A percentile compares a stretch with the other conserved stretches of the same genome.
phyloP scores from a whole-genome alignment of 169 alveolate genomes.

The Cystoisospora suis region DNA sequence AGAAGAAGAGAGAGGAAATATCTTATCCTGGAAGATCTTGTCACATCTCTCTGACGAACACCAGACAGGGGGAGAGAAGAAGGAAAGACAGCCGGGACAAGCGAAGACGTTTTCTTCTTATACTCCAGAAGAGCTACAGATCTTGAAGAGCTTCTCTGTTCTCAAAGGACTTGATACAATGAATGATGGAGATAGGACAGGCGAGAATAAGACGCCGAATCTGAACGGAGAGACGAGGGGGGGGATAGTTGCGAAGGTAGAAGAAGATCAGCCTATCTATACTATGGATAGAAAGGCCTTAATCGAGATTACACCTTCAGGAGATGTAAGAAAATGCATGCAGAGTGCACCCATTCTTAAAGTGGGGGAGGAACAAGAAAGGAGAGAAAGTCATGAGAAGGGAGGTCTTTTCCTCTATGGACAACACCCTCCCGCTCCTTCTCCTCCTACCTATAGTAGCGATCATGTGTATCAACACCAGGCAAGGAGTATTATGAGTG shows the following conservation, averaged over 20 bases:
- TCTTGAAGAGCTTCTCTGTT: too few relatives aligned
- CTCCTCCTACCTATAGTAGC: too few relatives aligned
- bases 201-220: neutral
- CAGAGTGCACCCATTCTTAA: constrained; percentile 51
- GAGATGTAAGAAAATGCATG: neutral
- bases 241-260: neutral
- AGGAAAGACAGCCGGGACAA: too few relatives aligned
- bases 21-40: too few relatives aligned
- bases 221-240: neutral
- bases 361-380: constrained; percentile 37
- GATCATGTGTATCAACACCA: neutral
- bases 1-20: neutral
- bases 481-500: neutral
- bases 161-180: neutral
- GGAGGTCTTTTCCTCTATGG: neutral
- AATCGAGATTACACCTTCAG: constrained; percentile 14
- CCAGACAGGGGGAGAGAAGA: too few relatives aligned
- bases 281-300: constrained; percentile 48
- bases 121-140: too few relatives aligned
- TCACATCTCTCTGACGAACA: too few relatives aligned
- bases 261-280: constrained; percentile 1
- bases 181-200: neutral
- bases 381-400: neutral
- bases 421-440: neutral
- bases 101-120: too few relatives aligned